phyloP scores from a whole-genome alignment of 2,329 filamentous ascomycete genomes.

The Hirsutella rhossiliensis region DNA sequence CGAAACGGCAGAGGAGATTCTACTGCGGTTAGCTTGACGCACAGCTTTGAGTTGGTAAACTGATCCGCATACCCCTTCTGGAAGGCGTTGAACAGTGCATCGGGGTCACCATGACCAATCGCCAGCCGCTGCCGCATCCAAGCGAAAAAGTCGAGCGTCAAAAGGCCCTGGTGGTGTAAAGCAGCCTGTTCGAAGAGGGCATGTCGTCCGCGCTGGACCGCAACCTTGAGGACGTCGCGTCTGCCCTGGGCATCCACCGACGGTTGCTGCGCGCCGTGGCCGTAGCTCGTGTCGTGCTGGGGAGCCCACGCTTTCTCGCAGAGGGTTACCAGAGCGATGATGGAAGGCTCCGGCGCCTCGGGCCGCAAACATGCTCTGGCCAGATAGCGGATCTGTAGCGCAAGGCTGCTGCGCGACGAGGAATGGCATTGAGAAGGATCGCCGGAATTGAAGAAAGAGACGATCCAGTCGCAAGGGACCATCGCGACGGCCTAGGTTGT shows the following conservation, averaged over 20 bases:
- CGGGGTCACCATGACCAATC: not conserved
- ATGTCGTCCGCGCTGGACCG: conserved; percentile 1
- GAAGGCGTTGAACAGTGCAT: conserved; percentile 2
- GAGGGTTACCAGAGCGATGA: conserved; percentile 2
- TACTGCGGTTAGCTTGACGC: conserved; percentile 3
- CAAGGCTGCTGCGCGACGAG: too few relatives aligned
- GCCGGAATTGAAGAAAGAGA: conserved; percentile 3
- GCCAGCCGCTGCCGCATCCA: conserved; percentile 6
- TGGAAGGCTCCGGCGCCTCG: not conserved
- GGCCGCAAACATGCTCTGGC: conserved; percentile 1
- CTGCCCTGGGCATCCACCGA: not conserved
- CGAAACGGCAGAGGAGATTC: conserved; percentile 2
- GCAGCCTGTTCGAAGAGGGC: conserved; percentile 4
- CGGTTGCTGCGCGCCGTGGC: too few relatives aligned
- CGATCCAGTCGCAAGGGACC: conserved; percentile 8
- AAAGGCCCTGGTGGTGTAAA: not conserved
- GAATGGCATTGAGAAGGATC: too few relatives aligned
- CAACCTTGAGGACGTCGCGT: conserved; percentile 4
- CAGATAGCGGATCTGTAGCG: conserved; percentile 4
- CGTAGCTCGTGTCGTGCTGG: too few relatives aligned
- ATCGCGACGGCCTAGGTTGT: conserved; percentile 8
- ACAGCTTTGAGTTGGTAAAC: too few relatives aligned
- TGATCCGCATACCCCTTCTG: conserved; percentile 1
- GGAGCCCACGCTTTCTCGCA: not conserved
- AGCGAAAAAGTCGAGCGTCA: conserved; percentile 4